phyloP scores from a whole-genome alignment of 192 early-diverging fungal genomes.

The Coemansia sp. region DNA sequence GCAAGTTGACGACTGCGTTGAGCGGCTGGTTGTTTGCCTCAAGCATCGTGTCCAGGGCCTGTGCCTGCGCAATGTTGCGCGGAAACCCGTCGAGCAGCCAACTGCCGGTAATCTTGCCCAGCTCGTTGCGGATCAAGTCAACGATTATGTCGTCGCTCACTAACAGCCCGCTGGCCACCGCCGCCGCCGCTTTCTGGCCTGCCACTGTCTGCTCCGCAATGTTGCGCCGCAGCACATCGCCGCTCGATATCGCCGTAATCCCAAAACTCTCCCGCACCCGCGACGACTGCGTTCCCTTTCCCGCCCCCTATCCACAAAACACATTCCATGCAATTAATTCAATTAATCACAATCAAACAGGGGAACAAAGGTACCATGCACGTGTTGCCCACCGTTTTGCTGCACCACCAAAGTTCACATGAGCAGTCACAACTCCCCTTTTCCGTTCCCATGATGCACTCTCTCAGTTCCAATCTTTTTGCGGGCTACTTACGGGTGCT shows the following conservation, averaged over 20 bases:
- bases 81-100: slow-evolving; percentile 94
- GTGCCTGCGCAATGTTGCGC: slow-evolving; percentile 80
- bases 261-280: slow-evolving; percentile 70
- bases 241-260: slow-evolving; percentile 74
- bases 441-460: not conserved
- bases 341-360: not conserved
- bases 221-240: slow-evolving; percentile 83
- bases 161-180: slow-evolving; percentile 43
- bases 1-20: slow-evolving; percentile 84
- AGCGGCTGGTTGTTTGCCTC: slow-evolving; percentile 60
- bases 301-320: slow-evolving; percentile 60
- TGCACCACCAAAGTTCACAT: not conserved
- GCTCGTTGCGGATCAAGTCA: slow-evolving; percentile 43
- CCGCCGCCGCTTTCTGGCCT: slow-evolving; percentile 57
- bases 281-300: slow-evolving; percentile 89
- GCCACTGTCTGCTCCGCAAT: slow-evolving; percentile 67
- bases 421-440: not conserved
- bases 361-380: slow-evolving; percentile 1
- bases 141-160: slow-evolving; percentile 49
- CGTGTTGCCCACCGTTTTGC: not conserved
- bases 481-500: slow-evolving; percentile 64
- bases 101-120: slow-evolving; percentile 40
- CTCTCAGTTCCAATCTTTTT: not conserved
- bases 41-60: slow-evolving; percentile 61
- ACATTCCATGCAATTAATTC: not conserved